Percentiles rank a stretch among this genome's conserved stretches.
Evolutionary conservation across 2,329 filamentous ascomycete genomes (phyloP).

Genomic region (Coniochaeta sp.): DNA sequence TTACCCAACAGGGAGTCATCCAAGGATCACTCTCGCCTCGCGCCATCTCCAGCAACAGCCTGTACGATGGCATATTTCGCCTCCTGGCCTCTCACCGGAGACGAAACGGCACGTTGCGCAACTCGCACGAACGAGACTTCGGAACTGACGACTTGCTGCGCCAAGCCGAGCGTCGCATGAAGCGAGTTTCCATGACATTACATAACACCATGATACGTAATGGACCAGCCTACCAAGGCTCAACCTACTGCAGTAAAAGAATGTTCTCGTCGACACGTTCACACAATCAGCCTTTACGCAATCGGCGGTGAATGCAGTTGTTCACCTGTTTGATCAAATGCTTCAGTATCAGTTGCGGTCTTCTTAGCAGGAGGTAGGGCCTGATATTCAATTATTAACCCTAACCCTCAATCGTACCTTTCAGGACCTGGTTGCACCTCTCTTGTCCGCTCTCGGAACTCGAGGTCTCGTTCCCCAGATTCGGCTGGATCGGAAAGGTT

Average conservation of each 20-base stretch:
- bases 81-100: neutral
- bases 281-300: too few relatives aligned
- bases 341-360: too few relatives aligned
- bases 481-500: neutral
- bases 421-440: too few relatives aligned
- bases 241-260: too few relatives aligned
- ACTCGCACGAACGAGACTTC: neutral
- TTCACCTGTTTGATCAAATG: too few relatives aligned
- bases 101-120: neutral
- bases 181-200: constrained; percentile 1
- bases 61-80: neutral
- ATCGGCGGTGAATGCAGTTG: too few relatives aligned
- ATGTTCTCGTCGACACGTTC: too few relatives aligned
- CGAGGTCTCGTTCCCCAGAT: neutral
- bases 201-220: constrained; percentile 2
- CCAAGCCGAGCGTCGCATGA: constrained; percentile 2
- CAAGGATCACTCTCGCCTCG: neutral
- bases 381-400: too few relatives aligned
- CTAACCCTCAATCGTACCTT: too few relatives aligned
- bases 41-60: neutral
- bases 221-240: neutral
- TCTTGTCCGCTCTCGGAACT: neutral
- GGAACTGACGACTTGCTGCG: constrained; percentile 2
- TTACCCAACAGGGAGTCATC: constrained; percentile 34
- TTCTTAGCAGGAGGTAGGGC: too few relatives aligned